A percentile compares a stretch with the other conserved stretches of the same genome.
Evolutionary conservation across 2,329 filamentous ascomycete genomes (phyloP).

Genomic region (Biscogniauxia marginata): DNA sequence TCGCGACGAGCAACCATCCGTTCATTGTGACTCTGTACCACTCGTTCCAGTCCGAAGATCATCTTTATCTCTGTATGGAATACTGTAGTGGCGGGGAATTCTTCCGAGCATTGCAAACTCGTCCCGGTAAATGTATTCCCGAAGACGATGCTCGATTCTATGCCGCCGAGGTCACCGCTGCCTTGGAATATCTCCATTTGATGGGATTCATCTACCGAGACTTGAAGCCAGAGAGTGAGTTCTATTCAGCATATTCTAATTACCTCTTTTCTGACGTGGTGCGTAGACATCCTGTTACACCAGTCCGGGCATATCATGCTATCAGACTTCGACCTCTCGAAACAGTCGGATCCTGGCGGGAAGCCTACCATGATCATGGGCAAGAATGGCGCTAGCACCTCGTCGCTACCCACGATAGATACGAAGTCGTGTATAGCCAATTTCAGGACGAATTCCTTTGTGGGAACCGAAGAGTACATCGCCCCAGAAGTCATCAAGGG

Average conservation of each 20-base stretch:
- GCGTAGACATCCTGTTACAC: conserved; percentile 86
- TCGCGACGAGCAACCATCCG: conserved; percentile 97
- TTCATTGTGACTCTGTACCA: conserved; percentile 99
- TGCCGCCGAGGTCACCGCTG: conserved; percentile 94
- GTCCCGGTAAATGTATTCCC: conserved; percentile 94
- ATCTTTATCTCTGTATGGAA: conserved; percentile 99
- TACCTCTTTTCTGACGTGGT: conserved; percentile 33
- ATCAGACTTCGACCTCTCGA: conserved; percentile 97
- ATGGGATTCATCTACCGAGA: conserved; percentile 99
- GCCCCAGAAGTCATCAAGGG: conserved; percentile 98
- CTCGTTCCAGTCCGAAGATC: conserved; percentile 98
- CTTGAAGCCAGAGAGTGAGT: conserved; percentile 93
- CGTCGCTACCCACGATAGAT: conserved; percentile 91
- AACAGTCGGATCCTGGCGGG: conserved; percentile 93
- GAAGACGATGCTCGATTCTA: conserved; percentile 98
- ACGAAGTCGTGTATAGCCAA: conserved; percentile 98
- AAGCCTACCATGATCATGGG: conserved; percentile 97
- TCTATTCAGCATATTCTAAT: conserved; percentile 3
- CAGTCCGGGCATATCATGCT: conserved; percentile 99
- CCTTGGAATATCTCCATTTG: conserved; percentile 91
- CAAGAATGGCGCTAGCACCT: conserved; percentile 81
- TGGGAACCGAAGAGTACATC: conserved; percentile 98
- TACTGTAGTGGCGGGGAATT: conserved; percentile 99
- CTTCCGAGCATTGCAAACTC: conserved; percentile 92
- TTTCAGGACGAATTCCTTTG: conserved; percentile 97